phyloP scores from a whole-genome alignment of 1,284 basidiomycete genomes.

The Trichosporon coremiiforme region DNA sequence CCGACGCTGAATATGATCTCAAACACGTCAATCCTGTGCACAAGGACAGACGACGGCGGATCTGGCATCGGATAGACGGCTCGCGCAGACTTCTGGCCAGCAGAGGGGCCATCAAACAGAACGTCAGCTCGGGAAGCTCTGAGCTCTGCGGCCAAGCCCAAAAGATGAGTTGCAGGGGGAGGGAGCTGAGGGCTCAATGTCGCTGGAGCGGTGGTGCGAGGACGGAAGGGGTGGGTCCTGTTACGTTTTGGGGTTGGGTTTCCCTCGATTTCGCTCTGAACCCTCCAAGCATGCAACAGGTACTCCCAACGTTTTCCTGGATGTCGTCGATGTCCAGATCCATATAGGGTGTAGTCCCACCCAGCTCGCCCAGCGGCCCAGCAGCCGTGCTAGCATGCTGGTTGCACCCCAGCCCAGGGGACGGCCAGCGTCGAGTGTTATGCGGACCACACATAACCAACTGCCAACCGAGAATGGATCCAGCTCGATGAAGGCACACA shows the following conservation, averaged over 20 bases:
- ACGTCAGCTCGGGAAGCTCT: neutral
- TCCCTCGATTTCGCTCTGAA: neutral
- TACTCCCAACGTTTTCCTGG: conserved; percentile 7
- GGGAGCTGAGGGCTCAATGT: neutral
- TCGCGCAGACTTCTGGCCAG: neutral
- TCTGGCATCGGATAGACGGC: neutral
- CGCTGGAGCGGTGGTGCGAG: neutral
- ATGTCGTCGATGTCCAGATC: neutral
- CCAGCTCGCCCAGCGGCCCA: too few species aligned
- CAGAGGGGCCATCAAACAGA: neutral
- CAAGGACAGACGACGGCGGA: neutral
- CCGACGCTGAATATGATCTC: conserved; percentile 6
- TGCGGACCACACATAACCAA: neutral
- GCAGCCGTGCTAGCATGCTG: neutral
- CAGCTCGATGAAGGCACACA: neutral
- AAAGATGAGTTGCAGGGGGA: neutral
- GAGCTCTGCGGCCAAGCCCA: neutral
- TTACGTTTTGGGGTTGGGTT: neutral
- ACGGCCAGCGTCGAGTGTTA: neutral
- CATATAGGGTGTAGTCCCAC: neutral
- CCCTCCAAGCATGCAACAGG: conserved; percentile 5
- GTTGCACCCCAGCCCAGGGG: neutral
- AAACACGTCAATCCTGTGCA: neutral
- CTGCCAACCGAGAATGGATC: neutral
- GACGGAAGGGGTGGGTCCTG: neutral